phyloP scores from a whole-genome alignment of 495 filamentous ascomycete species.

The Penicillium atrosanguineum region DNA sequence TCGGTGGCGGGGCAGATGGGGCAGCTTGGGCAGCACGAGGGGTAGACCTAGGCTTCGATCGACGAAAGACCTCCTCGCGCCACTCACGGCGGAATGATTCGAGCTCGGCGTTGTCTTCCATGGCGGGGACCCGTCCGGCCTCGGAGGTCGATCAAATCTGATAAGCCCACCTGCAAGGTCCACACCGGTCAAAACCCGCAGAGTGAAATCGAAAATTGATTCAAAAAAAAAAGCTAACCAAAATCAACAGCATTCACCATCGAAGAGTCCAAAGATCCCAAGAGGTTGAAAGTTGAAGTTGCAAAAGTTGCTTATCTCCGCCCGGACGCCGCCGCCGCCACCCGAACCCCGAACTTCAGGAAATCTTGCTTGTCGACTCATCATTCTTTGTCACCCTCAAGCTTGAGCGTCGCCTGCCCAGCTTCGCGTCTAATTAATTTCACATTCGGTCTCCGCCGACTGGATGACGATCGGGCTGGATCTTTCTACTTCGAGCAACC shows the following conservation, averaged over 20 bases:
- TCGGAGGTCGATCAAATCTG: conserved; percentile 29
- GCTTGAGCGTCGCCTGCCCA: conserved; percentile 1
- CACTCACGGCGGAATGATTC: conserved; percentile 79
- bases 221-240: conserved; percentile 5
- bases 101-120: conserved; percentile 69
- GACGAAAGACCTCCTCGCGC: conserved; percentile 73
- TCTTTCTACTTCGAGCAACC: conserved; percentile 9
- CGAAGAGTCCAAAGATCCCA: conserved; percentile 2
- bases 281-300: background rate
- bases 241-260: conserved; percentile 11
- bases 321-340: conserved; percentile 21
- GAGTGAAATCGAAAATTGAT: background rate
- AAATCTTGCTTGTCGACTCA: conserved; percentile 27
- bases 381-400: conserved; percentile 1
- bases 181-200: conserved; percentile 4
- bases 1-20: conserved; percentile 18
- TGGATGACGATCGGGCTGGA: conserved; percentile 21
- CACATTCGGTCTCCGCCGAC: conserved; percentile 5
- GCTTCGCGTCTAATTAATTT: background rate
- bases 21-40: conserved; percentile 20
- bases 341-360: conserved; percentile 22
- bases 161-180: conserved; percentile 25
- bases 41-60: conserved; percentile 32
- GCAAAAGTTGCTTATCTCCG: conserved; percentile 27
- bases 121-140: conserved; percentile 31